Evolutionary conservation across 2,329 filamentous ascomycete genomes (phyloP).

Genomic region (Aspergillus fijiensis): DNA sequence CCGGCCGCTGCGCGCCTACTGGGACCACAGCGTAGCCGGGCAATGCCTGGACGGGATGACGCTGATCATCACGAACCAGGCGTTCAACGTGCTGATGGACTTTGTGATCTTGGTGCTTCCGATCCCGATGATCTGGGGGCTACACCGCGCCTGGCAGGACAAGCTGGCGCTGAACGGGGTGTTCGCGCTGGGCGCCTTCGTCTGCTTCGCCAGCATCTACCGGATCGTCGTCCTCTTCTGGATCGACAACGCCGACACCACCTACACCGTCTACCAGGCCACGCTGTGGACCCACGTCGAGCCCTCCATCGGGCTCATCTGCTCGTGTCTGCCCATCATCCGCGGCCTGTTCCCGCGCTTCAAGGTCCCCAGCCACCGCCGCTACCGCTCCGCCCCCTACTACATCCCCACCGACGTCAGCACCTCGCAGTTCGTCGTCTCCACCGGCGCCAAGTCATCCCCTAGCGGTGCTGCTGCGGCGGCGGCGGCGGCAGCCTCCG

Average conservation of each 20-base stretch:
- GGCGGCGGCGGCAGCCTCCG: conserved; percentile 25
- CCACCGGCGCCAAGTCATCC: background rate
- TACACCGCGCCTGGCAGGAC: conserved; percentile 36
- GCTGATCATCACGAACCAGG: conserved; percentile 37
- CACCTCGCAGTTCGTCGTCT: conserved; percentile 22
- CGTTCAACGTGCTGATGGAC: conserved; percentile 35
- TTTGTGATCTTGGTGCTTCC: conserved; percentile 33
- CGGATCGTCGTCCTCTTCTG: conserved; percentile 38
- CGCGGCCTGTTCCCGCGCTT: conserved; percentile 34
- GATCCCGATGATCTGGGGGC: conserved; percentile 37
- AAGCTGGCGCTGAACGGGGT: conserved; percentile 36
- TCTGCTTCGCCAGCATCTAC: conserved; percentile 39
- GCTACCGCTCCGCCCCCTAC: conserved; percentile 23
- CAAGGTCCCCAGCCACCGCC: conserved; percentile 23
- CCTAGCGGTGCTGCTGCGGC: conserved; percentile 12
- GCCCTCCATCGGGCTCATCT: conserved; percentile 36
- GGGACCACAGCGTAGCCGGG: conserved; percentile 29
- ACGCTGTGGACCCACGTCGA: conserved; percentile 39
- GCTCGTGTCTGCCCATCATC: conserved; percentile 36
- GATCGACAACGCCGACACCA: conserved; percentile 29
- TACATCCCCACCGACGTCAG: conserved; percentile 30
- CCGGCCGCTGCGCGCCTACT: conserved; percentile 31
- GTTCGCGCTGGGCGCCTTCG: conserved; percentile 33
- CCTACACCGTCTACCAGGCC: conserved; percentile 36
- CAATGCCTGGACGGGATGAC: conserved; percentile 28